Percentiles rank a stretch among this genome's conserved stretches.
Conservation (phyloP, 345 rosid species). For the Melaleuca quinquenervia region DNA sequence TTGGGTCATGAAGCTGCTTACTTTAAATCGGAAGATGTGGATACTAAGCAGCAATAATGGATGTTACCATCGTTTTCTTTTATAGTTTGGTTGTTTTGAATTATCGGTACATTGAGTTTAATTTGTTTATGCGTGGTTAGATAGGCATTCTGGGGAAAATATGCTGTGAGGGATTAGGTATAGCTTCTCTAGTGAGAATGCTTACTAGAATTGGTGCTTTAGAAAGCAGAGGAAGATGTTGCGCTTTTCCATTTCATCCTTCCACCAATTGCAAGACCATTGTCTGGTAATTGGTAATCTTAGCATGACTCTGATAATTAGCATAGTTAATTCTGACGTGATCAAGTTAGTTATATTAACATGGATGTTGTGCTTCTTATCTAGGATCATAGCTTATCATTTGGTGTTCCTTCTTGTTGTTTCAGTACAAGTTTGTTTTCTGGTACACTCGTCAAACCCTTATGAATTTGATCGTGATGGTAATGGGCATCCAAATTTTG, state of each 20-base stretch:
- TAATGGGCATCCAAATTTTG: too few species aligned
- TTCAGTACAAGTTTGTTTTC: constrained; percentile 77
- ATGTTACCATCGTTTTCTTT: neutral
- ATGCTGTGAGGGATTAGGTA: too few species aligned
- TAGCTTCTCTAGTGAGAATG: neutral
- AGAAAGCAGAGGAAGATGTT: neutral
- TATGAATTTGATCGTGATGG: too few species aligned
- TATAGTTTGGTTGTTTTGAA: neutral
- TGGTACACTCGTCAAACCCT: constrained; percentile 97
- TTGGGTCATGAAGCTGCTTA: neutral
- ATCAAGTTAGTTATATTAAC: neutral
- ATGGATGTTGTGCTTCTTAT: neutral
- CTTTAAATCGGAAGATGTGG: neutral
- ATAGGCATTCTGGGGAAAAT: neutral
- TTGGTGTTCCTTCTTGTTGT: neutral
- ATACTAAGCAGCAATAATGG: neutral
- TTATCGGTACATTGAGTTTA: neutral
- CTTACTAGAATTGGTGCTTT: neutral
- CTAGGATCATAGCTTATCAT: neutral
- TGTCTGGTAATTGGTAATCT: neutral
- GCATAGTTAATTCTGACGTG: neutral
- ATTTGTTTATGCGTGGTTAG: neutral
- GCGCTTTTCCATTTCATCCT: neutral
- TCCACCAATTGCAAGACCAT: neutral
- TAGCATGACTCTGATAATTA: neutral